Evolutionary conservation across 495 filamentous ascomycete species (phyloP), one percentile per base, ranked within the genome.

Genomic region (Aspergillus sclerotiicarbonarius): DNA sequence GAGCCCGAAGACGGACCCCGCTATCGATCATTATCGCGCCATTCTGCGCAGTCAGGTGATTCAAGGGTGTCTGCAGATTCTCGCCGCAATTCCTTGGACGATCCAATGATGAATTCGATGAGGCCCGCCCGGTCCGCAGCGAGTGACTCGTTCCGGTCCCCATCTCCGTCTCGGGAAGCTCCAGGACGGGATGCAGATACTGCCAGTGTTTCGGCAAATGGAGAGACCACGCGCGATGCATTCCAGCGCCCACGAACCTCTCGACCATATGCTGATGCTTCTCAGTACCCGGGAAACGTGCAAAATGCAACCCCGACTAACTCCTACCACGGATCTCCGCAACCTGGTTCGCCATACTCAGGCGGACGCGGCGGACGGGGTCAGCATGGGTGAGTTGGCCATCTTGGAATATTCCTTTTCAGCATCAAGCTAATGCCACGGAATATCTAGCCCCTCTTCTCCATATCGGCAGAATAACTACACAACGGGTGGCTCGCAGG

Each of bases 261-360:
- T 33, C 68, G 71, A 39, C 67, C 74, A 20, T 71, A 69, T 58
- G 54, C 70, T 43, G 79, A 81, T 56, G 71, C 72, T 18, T 72
- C 79, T 31, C 77, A 80, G 44, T 82, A 83, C 63, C 75, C 82
- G 29, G 79, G 79, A 31, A 85, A 85, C 19, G 79, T 86, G 6
- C 82, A 83, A 16, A 81, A 84, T 50, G 72, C 72, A 39, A 84
- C 80, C 30, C 81, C 86, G 33, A 78, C 73, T 51, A 81, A 80
- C 35, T 86, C 85, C n/a, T 82, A 82, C 60, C 84, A 85, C 59
- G 82, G 80, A 20, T 91, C 87, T 9, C 88, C 90, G 35, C 82
- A 82, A 39, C 79, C 82, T 8, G 79, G 82, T 49, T 91, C 88
- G 25, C 86, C 88, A 1, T 87, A 87, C 68, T 74, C 71, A 37